Evolutionary conservation across 2,329 filamentous ascomycete genomes (phyloP), one percentile per base, ranked within the genome.

Genomic region (Colletotrichum camelliae): DNA sequence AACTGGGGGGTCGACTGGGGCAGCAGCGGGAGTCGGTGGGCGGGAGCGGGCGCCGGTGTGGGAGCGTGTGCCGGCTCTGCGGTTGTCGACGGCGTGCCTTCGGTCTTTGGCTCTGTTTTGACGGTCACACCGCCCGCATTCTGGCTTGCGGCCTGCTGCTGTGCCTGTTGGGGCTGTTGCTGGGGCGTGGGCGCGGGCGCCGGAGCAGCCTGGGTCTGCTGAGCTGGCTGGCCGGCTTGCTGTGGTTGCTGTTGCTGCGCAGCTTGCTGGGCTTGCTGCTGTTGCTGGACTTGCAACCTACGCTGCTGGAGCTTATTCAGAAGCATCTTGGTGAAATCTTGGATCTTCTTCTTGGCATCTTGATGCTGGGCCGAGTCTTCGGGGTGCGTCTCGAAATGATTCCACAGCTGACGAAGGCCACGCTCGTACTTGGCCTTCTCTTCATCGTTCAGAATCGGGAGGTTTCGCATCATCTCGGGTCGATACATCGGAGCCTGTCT

Each of bases 351-450:
- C 77, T 88, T 88, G 0, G 91, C 91, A 0, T 85, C 84, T 29
- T 86, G 81, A 61, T 92, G 88, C 27, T 89, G 86, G 1, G 80
- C 79, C 5, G 89, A 90, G 27, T 89, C 88, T 2, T 86, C 84
- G 0, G 87, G 82, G 1, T 85, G 83, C 24, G 85, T 87, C 74
- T 89, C 88, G 61, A 90, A 87, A 55, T 90, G 86, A 27, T 83
- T 86, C 88, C 90, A 93, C 0, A 93, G 83, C 2, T 84, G 80
- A 12, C 86, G 85, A 1, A 93, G 84, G 1, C 91, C 91, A 3
- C 85, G 82, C 78, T 93, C 90, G 78, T 93, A 93, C 78, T 91
- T 92, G 3, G 79, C 79, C 79, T 90, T 91, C 72, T 93, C 92
- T 2, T 89, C 87, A 1, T 89, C 85, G 31, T 84, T 88, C 4